These are phyloP conservation scores for Talaromyces trachyspermus DNA, from an alignment of 495 filamentous ascomycete genomes.

Conservation along the genomic window DNA sequence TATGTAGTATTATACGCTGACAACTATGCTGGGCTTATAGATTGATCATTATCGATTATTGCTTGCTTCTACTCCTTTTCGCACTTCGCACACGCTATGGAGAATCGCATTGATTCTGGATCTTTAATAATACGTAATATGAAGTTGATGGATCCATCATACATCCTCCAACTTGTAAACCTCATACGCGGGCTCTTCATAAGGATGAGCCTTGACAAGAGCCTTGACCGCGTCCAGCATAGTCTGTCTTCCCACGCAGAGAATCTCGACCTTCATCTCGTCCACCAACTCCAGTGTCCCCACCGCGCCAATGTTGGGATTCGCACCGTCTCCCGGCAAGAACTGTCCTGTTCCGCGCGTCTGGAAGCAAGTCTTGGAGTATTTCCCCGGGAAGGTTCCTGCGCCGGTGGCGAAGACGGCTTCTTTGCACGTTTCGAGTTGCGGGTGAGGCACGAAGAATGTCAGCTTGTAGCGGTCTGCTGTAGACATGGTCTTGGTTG, in stretches of 20 bases:
- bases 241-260: constrained; percentile 43
- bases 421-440: constrained; percentile 36
- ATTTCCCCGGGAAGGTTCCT: constrained; percentile 37
- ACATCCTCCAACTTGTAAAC: constrained; percentile 69
- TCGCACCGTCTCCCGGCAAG: constrained; percentile 29
- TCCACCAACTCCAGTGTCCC: constrained; percentile 39
- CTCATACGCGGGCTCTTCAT: constrained; percentile 69
- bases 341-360: constrained; percentile 34
- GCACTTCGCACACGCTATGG: too few species aligned
- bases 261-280: constrained; percentile 45
- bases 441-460: constrained; percentile 37
- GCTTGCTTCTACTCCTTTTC: too few species aligned
- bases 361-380: constrained; percentile 35
- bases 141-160: constrained; percentile 27
- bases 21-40: too few species aligned
- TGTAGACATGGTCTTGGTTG: constrained; percentile 6
- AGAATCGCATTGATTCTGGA: too few species aligned
- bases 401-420: constrained; percentile 40
- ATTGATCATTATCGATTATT: too few species aligned
- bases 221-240: constrained; percentile 38
- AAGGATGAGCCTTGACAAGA: constrained; percentile 60
- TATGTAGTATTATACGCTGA: too few species aligned
- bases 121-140: too few species aligned
- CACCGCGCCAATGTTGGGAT: constrained; percentile 31
- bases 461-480: constrained; percentile 41